Percentiles rank a stretch among this genome's conserved stretches.
Conservation (phyloP, 2,329 filamentous ascomycete genomes). For the Botryotinia calthae region DNA sequence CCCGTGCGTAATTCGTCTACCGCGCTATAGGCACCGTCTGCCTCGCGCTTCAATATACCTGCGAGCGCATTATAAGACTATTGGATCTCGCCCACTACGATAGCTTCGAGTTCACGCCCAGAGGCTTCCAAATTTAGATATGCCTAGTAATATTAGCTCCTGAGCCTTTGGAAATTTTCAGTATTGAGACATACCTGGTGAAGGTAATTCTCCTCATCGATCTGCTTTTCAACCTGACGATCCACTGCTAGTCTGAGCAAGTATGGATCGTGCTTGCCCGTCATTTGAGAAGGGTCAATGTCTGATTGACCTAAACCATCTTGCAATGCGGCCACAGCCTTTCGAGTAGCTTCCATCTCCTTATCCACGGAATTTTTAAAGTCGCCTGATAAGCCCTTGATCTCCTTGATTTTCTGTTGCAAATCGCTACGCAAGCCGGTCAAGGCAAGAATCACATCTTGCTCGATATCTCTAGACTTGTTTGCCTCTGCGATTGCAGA, state of each 20-base stretch:
- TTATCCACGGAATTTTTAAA: constrained; percentile 97
- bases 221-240: constrained; percentile 83
- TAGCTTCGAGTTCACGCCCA: constrained; percentile 90
- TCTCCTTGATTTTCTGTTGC: constrained; percentile 96
- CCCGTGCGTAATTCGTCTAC: constrained; percentile 80
- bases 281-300: constrained; percentile 68
- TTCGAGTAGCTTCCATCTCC: constrained; percentile 83
- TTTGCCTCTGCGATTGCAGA: constrained; percentile 75
- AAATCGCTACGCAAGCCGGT: constrained; percentile 84
- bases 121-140: constrained; percentile 94
- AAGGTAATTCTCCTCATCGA: constrained; percentile 96
- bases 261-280: constrained; percentile 89
- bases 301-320: constrained; percentile 79
- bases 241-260: constrained; percentile 83
- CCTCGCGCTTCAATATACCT: constrained; percentile 86
- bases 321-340: constrained; percentile 75
- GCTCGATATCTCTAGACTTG: constrained; percentile 87
- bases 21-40: constrained; percentile 73
- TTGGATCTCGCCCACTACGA: constrained; percentile 95
- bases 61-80: constrained; percentile 96
- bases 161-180: neutral
- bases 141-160: constrained; percentile 54
- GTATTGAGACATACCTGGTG: constrained; percentile 65
- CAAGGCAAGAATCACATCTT: constrained; percentile 84
- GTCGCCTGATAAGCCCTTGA: constrained; percentile 87